These are phyloP conservation scores for Ceratocystis papillata DNA, from an alignment of 2,329 filamentous ascomycete species.

Conservation along the genomic window DNA sequence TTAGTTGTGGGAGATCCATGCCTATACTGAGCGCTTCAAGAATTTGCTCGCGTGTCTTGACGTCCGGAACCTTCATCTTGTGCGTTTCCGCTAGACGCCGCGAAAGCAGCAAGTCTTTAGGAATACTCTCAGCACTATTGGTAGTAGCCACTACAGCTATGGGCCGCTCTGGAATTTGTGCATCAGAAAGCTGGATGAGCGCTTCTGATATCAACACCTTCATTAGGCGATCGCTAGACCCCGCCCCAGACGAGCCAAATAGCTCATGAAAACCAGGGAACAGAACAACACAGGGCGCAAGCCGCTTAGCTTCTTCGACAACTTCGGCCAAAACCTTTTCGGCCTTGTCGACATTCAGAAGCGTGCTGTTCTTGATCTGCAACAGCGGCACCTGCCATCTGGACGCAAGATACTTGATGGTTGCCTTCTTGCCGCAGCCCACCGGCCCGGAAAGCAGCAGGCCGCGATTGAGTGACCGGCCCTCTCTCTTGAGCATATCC, in stretches of 20 bases:
- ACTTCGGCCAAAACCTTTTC: constrained; percentile 35
- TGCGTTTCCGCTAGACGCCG: constrained; percentile 76
- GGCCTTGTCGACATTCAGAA: constrained; percentile 34
- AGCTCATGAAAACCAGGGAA: constrained; percentile 75
- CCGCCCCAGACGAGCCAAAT: constrained; percentile 19
- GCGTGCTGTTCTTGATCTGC: constrained; percentile 34
- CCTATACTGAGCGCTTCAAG: constrained; percentile 60
- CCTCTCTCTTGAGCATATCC: constrained; percentile 21
- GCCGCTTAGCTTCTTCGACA: constrained; percentile 62
- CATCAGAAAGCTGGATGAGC: constrained; percentile 18
- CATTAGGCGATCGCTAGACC: constrained; percentile 62
- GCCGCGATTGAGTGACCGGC: constrained; percentile 33
- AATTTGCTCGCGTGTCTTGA: constrained; percentile 66
- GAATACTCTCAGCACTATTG: constrained; percentile 74
- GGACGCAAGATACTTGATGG: constrained; percentile 63
- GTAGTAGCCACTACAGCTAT: constrained; percentile 88
- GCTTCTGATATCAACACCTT: constrained; percentile 15
- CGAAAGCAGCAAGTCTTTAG: constrained; percentile 62
- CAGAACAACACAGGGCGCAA: constrained; percentile 82
- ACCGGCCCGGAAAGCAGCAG: constrained; percentile 68
- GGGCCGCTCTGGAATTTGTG: constrained; percentile 33
- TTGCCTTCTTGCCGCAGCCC: constrained; percentile 70
- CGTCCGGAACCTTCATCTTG: constrained; percentile 77
- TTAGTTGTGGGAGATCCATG: constrained; percentile 53
- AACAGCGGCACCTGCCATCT: constrained; percentile 64